Percentiles rank a stretch among this genome's conserved stretches.
Evolutionary conservation across 129 eudicot species (phyloP).

Genomic region (Arctium minus): DNA sequence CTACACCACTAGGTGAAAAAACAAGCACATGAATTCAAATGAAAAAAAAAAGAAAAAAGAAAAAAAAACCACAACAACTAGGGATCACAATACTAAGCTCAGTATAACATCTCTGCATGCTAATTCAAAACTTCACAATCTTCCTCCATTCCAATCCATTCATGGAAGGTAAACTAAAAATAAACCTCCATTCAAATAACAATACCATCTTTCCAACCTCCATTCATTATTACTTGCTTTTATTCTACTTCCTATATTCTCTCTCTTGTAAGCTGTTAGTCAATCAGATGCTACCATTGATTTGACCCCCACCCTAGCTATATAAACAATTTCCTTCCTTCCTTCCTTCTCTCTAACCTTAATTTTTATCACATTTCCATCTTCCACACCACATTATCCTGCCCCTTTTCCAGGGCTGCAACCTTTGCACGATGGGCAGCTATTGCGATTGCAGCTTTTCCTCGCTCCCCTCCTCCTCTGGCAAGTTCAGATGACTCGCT

Average conservation of each 20-base stretch:
- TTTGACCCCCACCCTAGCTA: slow-evolving; percentile 21
- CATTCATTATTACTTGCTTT: slow-evolving; percentile 8
- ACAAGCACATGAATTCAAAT: neutral
- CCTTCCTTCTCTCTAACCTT: neutral
- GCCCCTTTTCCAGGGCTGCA: slow-evolving; percentile 54
- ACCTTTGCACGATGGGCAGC: slow-evolving; percentile 65
- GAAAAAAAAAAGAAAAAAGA: neutral
- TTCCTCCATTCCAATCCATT: slow-evolving; percentile 17
- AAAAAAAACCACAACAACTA: neutral
- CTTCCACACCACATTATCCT: slow-evolving; percentile 46
- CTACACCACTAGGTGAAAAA: neutral
- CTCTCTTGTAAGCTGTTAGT: slow-evolving; percentile 53
- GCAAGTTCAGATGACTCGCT: slow-evolving; percentile 54
- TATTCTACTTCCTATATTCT: slow-evolving; percentile 33
- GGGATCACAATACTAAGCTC: neutral
- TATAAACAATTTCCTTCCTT: slow-evolving; percentile 52
- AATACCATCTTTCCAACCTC: slow-evolving; percentile 34
- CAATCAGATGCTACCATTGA: slow-evolving; percentile 39
- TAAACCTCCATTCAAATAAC: slow-evolving; percentile 37
- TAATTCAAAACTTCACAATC: slow-evolving; percentile 34
- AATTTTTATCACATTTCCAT: slow-evolving; percentile 35
- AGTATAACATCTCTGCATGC: slow-evolving; percentile 15
- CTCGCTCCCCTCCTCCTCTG: slow-evolving; percentile 47
- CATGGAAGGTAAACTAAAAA: slow-evolving; percentile 46
- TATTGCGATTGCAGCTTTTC: slow-evolving; percentile 27